Evolutionary conservation across 2,329 filamentous ascomycete genomes (phyloP), one percentile per base, ranked within the genome.

Genomic region (Talaromyces piceae): DNA sequence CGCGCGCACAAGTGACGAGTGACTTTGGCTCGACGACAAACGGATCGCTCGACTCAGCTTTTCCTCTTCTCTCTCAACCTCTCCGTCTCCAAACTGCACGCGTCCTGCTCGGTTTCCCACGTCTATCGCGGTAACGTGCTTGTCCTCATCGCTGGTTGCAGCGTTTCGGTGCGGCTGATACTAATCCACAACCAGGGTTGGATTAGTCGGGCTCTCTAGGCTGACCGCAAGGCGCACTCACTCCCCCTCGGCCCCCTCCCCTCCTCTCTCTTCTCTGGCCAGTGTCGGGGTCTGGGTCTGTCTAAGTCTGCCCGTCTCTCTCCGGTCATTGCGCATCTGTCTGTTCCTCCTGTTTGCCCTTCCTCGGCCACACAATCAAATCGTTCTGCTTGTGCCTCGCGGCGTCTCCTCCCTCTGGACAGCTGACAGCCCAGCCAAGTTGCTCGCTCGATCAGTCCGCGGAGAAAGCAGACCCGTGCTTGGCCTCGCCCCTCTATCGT

Each of bases 141-240:
- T 18, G 33, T 9, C 16, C 33, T 20, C 33, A 37, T 37, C 33
- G 33, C n/a, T 33, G 30, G 30, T 12, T n/a, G 28, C 30, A 33
- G 30, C 30, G 30, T 16, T n/a, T n/a, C 31, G n/a, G 31, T 37
- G 33, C 33, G 33, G 33, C 33, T 37, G 33, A 37, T 37, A 37
- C 16, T 18, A 37, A 16, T n/a, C 12, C 16, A 13, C 31, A n/a
- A 18, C 12, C 31, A 7, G 31, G 31, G 47, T 30, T 33, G 39
- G 47, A 49, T 49, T n/a, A n/a, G n/a, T n/a, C n/a, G n/a, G n/a
- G 47, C 31, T 49, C n/a, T 22, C 41, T 39, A 51, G 52, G 52
- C 52, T 54, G 52, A 54, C 46, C 33, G 54, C 54, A 54, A 54
- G 54, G 54, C 48, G 23, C 49, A 48, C 31, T 56, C 31, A 45